Percentiles rank a stretch among this genome's conserved stretches.
Evolutionary conservation across 1,284 basidiomycete genomes (phyloP).

Genomic region (Somion occarium): DNA sequence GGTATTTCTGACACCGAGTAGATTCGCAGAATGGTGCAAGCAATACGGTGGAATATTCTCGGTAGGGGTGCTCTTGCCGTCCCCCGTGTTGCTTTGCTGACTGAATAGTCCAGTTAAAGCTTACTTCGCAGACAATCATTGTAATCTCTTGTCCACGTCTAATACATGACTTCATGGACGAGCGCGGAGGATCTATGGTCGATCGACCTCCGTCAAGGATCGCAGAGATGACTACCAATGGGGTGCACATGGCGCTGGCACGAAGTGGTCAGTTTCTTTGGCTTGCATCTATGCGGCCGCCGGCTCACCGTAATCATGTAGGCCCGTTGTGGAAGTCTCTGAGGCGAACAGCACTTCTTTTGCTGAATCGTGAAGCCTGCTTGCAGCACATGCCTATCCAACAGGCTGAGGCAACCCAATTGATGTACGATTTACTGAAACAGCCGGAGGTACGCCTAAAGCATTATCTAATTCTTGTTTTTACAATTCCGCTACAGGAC

Average conservation of each 20-base stretch:
- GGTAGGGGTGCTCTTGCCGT: background rate
- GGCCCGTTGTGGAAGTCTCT: constrained; percentile 27
- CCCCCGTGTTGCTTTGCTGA: background rate
- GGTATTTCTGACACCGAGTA: background rate
- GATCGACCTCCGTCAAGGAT: background rate
- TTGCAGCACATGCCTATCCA: constrained; percentile 23
- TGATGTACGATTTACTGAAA: constrained; percentile 28
- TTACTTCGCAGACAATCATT: constrained; percentile 23
- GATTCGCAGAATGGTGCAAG: constrained; percentile 6
- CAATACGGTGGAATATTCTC: constrained; percentile 6
- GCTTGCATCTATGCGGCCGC: background rate
- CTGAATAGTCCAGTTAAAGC: constrained; percentile 7
- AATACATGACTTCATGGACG: constrained; percentile 19
- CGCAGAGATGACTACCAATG: background rate
- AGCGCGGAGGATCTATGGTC: constrained; percentile 18
- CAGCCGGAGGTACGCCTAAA: constrained; percentile 25
- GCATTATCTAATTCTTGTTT: background rate
- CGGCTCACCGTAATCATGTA: constrained; percentile 1
- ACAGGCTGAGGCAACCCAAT: constrained; percentile 29
- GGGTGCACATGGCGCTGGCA: constrained; percentile 6
- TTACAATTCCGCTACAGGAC: background rate
- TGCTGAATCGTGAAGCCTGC: constrained; percentile 24
- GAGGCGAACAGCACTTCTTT: constrained; percentile 23
- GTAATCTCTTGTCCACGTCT: constrained; percentile 23
- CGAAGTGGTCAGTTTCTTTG: constrained; percentile 1